These are phyloP conservation scores for Hanseniaspora vineae DNA, from an alignment of 805 yeast species.

Conservation along the genomic window DNA sequence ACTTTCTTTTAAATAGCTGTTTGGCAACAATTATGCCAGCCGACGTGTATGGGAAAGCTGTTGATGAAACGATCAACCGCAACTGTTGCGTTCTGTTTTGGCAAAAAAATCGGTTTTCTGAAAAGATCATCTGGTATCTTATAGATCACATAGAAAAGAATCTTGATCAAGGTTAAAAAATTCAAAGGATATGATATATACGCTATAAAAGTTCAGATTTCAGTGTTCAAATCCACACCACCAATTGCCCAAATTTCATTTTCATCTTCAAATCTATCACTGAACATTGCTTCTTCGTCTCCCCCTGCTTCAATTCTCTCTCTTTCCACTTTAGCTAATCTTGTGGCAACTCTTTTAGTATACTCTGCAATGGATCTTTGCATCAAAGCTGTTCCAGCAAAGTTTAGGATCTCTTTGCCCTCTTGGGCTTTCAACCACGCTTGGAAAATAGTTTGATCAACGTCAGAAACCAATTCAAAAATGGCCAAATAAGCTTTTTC, in stretches of 20 bases:
- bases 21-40: not conserved
- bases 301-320: conserved; percentile 87
- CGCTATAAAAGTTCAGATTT: conserved; percentile 7
- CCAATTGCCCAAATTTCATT: conserved; percentile 83
- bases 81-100: not conserved
- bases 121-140: not conserved
- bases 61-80: not conserved
- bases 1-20: not conserved
- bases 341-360: conserved; percentile 75
- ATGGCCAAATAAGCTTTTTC: conserved; percentile 76
- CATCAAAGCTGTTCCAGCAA: conserved; percentile 38
- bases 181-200: not conserved
- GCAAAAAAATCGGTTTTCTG: not conserved
- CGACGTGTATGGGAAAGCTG: not conserved
- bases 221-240: conserved; percentile 36
- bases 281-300: conserved; percentile 70
- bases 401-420: conserved; percentile 25
- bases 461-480: conserved; percentile 62
- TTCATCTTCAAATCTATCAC: conserved; percentile 80
- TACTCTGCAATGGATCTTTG: conserved; percentile 76
- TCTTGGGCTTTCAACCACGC: conserved; percentile 45
- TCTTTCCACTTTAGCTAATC: conserved; percentile 77
- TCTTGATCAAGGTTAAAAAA: not conserved
- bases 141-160: not conserved
- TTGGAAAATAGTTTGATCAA: conserved; percentile 36